Evolutionary conservation across 2,329 filamentous ascomycete species (phyloP).

Genomic region (Ophiocordyceps camponoti-saundersi): DNA sequence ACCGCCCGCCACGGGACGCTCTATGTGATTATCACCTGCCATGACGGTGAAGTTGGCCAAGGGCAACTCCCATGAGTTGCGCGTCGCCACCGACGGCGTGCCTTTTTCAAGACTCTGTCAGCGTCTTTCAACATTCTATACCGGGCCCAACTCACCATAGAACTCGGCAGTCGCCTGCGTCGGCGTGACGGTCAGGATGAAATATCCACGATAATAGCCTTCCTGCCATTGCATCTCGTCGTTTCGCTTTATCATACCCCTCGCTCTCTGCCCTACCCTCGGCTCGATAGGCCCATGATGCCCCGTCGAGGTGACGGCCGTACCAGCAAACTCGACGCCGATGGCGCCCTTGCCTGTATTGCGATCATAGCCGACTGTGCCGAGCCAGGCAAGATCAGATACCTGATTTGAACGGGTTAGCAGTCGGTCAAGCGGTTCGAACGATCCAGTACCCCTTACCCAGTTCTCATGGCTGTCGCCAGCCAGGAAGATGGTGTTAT

Average conservation of each 20-base stretch:
- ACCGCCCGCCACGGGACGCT: constrained; percentile 23
- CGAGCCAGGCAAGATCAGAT: constrained; percentile 39
- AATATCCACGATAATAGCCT: constrained; percentile 59
- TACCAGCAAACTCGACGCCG: constrained; percentile 49
- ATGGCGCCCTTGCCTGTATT: constrained; percentile 36
- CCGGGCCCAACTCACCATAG: constrained; percentile 29
- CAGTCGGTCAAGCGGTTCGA: background rate
- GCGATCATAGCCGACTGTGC: constrained; percentile 32
- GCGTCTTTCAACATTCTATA: background rate
- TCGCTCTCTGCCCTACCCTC: constrained; percentile 27
- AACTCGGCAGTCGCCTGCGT: constrained; percentile 44
- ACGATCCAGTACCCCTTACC: constrained; percentile 18
- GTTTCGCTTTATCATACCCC: constrained; percentile 31
- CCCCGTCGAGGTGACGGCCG: constrained; percentile 44
- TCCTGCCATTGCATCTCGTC: constrained; percentile 57
- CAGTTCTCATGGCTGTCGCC: constrained; percentile 55
- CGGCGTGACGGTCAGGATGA: constrained; percentile 40
- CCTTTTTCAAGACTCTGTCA: constrained; percentile 6
- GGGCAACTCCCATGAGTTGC: constrained; percentile 47
- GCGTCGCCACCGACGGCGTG: constrained; percentile 35
- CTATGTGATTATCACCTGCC: constrained; percentile 40
- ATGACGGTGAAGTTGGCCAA: constrained; percentile 55
- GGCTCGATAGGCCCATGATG: constrained; percentile 41
- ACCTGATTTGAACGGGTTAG: constrained; percentile 1
- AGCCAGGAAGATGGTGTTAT: constrained; percentile 56